These are phyloP conservation scores for Chaetomiaceae sp. DNA, from an alignment of 2,329 filamentous ascomycete genomes.

Conservation along the genomic window DNA sequence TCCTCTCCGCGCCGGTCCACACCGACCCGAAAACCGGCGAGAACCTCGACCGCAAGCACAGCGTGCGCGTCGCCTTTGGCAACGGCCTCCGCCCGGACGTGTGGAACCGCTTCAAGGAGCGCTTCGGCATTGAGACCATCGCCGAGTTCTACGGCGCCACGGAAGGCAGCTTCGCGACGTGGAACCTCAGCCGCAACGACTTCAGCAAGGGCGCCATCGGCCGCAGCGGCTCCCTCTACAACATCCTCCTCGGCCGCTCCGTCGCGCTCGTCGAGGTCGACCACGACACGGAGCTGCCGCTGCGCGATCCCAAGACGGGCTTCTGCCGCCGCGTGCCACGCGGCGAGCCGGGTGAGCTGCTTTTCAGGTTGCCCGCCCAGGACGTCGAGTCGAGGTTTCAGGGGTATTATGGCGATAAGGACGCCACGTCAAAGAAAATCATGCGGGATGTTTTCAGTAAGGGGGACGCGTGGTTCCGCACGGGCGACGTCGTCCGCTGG, in stretches of 20 bases:
- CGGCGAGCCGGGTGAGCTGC: constrained; percentile 69
- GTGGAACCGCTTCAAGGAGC: constrained; percentile 77
- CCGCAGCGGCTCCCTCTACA: constrained; percentile 60
- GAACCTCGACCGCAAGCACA: constrained; percentile 67
- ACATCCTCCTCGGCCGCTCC: constrained; percentile 46
- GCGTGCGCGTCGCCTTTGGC: constrained; percentile 70
- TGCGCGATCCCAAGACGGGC: constrained; percentile 63
- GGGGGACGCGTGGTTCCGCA: constrained; percentile 78
- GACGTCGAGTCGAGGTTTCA: constrained; percentile 66
- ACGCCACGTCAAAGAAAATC: constrained; percentile 69
- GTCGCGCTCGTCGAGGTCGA: constrained; percentile 66
- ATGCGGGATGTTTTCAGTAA: constrained; percentile 66
- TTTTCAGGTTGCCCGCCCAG: constrained; percentile 63
- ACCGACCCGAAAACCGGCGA: constrained; percentile 60
- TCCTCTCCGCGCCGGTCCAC: constrained; percentile 63
- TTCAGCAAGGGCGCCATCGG: constrained; percentile 75
- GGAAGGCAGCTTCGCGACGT: constrained; percentile 64
- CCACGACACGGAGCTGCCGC: constrained; percentile 62
- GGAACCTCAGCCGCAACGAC: constrained; percentile 70
- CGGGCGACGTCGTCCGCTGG: constrained; percentile 74
- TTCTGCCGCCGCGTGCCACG: constrained; percentile 57
- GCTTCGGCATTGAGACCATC: constrained; percentile 70
- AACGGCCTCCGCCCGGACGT: constrained; percentile 83
- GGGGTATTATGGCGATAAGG: constrained; percentile 73
- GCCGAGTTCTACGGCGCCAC: constrained; percentile 80